These are phyloP conservation scores for Spathaspora passalidarum DNA, from an alignment of 805 yeast species.

Conservation along the genomic window DNA sequence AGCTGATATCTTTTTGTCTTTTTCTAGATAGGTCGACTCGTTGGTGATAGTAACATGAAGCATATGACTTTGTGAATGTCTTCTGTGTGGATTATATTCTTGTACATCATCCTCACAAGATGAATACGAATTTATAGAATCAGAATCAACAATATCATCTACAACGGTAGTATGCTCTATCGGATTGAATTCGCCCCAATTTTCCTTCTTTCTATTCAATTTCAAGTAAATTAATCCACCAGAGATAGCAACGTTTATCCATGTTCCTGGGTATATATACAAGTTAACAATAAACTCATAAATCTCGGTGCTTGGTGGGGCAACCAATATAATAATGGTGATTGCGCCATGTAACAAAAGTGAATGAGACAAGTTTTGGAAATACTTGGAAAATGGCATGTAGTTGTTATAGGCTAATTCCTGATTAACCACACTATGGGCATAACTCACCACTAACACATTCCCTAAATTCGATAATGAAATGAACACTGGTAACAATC, in stretches of 20 bases:
- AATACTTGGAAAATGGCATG: slow-evolving; percentile 48
- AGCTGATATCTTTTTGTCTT: slow-evolving; percentile 13
- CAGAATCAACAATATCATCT: background rate
- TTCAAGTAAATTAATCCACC: slow-evolving; percentile 54
- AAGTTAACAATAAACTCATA: slow-evolving; percentile 62
- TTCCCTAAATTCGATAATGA: slow-evolving; percentile 63
- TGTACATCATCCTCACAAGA: slow-evolving; percentile 6
- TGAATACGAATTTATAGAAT: background rate
- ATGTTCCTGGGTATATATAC: slow-evolving; percentile 62
- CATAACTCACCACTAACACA: slow-evolving; percentile 60
- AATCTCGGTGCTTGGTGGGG: slow-evolving; percentile 63
- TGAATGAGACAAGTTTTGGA: slow-evolving; percentile 44
- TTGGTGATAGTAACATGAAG: slow-evolving; percentile 12
- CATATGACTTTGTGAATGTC: slow-evolving; percentile 3
- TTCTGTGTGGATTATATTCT: slow-evolving; percentile 5
- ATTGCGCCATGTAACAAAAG: slow-evolving; percentile 54
- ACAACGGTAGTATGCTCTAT: slow-evolving; percentile 5
- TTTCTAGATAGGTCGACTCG: background rate
- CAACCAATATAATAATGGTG: slow-evolving; percentile 49
- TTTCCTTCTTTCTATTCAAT: slow-evolving; percentile 29
- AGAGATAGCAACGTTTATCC: slow-evolving; percentile 53
- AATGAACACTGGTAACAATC: slow-evolving; percentile 54
- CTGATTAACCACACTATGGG: slow-evolving; percentile 57
- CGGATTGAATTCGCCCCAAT: slow-evolving; percentile 36
- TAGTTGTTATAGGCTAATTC: slow-evolving; percentile 52